Evolutionary conservation across 2,329 filamentous ascomycete species (phyloP).

Genomic region (Claviceps africana): DNA sequence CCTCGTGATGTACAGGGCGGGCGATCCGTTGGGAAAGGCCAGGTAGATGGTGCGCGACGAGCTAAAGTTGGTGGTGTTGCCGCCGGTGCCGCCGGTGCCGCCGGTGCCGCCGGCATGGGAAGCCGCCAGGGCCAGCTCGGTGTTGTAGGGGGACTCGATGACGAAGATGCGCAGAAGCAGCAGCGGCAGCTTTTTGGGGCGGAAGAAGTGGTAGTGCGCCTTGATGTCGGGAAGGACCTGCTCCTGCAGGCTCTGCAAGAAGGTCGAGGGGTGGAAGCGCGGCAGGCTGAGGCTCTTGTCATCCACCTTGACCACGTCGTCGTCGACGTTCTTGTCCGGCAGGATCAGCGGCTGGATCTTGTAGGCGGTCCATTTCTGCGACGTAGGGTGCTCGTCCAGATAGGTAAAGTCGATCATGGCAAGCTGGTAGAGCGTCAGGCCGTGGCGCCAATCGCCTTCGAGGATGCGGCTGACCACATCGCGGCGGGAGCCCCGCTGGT

Average conservation of each 20-base stretch:
- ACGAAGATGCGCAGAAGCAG: conserved; percentile 67
- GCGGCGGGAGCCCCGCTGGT: conserved; percentile 44
- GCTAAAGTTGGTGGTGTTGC: conserved; percentile 36
- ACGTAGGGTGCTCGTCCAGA: conserved; percentile 49
- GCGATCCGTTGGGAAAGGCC: conserved; percentile 68
- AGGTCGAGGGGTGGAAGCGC: conserved; percentile 67
- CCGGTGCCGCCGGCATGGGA: too few species aligned
- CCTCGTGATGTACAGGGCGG: conserved; percentile 55
- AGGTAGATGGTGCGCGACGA: conserved; percentile 61
- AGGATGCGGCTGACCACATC: conserved; percentile 50
- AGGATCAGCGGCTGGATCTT: conserved; percentile 39
- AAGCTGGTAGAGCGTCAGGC: conserved; percentile 50
- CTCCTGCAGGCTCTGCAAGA: conserved; percentile 59
- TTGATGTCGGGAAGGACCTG: conserved; percentile 69
- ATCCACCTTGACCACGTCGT: conserved; percentile 28
- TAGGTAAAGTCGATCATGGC: conserved; percentile 56
- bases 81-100: too few species aligned
- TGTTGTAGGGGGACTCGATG: conserved; percentile 68
- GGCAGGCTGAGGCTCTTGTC: conserved; percentile 40
- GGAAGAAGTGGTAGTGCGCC: conserved; percentile 67
- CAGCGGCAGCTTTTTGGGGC: conserved; percentile 54
- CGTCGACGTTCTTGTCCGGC: conserved; percentile 22
- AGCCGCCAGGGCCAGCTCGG: conserved; percentile 33
- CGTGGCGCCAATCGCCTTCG: conserved; percentile 55
- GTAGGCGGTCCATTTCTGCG: conserved; percentile 51